Evolutionary conservation across 2,329 filamentous ascomycete species (phyloP), one percentile per base, ranked within the genome.

Genomic region (Berkeleyomyces basicola): DNA sequence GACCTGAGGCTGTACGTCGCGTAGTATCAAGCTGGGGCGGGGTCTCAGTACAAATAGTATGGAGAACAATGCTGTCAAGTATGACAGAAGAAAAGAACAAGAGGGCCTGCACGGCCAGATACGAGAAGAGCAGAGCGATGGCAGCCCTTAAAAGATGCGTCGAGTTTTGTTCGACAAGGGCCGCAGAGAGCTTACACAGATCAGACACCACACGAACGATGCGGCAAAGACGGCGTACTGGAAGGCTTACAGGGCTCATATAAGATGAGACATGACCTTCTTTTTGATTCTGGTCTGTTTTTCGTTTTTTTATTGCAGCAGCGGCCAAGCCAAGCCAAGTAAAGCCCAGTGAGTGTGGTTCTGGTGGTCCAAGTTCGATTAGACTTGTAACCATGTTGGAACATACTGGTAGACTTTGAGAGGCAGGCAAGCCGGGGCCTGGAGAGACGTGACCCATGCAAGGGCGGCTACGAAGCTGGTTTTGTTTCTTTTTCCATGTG

Each of bases 181-280:
- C 3, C 44, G 31, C 47, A 36, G 23, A 23, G 23, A 23, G 49
- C 49, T 53, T 53, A 53, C 49, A 53, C 49, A 53, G n/a, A 31
- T 36, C 49, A 53, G 23, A 53, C 49, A 53, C 49, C 49, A 53
- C 49, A 53, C 49, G 49, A 53, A 36, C 23, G 33, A 9, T 14
- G 49, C 49, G 49, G 49, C 49, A 53, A 53, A 53, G 33, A 36
- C 2, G 14, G 31, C 49, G 49, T 33, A 53, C 6, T 53, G 49
- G 49, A 23, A 53, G 49, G 49, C 49, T 53, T 23, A 53, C 49
- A 53, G 49, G 49, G 49, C 49, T 53, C 49, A 53, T 53, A 53
- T 53, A 53, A 53, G 49, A 53, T 53, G 49, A 53, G 49, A 53
- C 49, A 53, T 9, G 44, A 9, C 44, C 10, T 16, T 47, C 44